Evolutionary conservation across 2,329 filamentous ascomycete genomes (phyloP).

Genomic region (Xylaria digitata): DNA sequence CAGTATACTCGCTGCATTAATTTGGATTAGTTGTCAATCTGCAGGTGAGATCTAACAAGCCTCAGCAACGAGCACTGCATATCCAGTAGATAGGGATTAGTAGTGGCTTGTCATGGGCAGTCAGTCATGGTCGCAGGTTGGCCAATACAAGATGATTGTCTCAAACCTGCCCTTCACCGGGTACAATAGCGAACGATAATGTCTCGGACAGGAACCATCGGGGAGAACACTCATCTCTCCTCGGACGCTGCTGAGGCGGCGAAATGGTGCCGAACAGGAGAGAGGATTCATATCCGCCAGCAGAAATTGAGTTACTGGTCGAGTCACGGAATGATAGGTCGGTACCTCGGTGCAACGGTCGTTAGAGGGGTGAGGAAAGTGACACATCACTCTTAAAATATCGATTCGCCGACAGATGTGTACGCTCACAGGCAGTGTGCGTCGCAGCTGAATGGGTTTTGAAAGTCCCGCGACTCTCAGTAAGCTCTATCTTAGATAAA

Average conservation of each 20-base stretch:
- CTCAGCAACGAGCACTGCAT: constrained; percentile 14
- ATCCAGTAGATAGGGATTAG: background rate
- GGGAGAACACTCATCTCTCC: background rate
- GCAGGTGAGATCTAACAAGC: constrained; percentile 29
- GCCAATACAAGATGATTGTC: constrained; percentile 20
- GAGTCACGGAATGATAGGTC: constrained; percentile 23
- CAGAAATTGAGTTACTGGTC: constrained; percentile 15
- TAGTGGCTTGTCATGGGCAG: constrained; percentile 10
- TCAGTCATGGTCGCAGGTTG: background rate
- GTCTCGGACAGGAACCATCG: constrained; percentile 3
- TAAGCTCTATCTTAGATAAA: constrained; percentile 11
- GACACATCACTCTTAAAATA: constrained; percentile 31
- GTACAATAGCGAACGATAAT: constrained; percentile 5
- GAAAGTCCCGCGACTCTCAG: background rate
- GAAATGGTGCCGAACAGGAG: constrained; percentile 25
- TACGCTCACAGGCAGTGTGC: constrained; percentile 6
- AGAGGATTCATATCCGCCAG: background rate
- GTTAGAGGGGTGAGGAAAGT: constrained; percentile 8
- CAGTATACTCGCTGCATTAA: background rate
- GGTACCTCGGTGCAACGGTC: constrained; percentile 16
- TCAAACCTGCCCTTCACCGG: constrained; percentile 19
- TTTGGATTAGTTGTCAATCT: constrained; percentile 19
- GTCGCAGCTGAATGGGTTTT: constrained; percentile 7
- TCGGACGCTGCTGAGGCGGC: constrained; percentile 8
- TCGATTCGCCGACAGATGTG: constrained; percentile 16